Percentiles rank a stretch among this genome's conserved stretches.
Evolutionary conservation across 345 rosid species (phyloP).

Genomic region (Lepidium sativum): DNA sequence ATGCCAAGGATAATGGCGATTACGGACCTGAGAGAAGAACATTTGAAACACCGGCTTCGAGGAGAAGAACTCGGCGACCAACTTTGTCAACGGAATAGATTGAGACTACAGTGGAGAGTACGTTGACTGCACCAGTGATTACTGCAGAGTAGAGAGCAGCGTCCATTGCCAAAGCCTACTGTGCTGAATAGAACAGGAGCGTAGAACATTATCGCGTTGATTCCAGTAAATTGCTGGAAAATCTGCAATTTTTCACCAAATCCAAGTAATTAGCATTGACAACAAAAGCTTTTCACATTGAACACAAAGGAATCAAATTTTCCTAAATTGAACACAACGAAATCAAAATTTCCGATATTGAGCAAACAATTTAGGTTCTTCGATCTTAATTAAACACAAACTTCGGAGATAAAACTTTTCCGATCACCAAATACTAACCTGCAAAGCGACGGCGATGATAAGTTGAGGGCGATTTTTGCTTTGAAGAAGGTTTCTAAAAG

Average conservation of each 20-base stretch:
- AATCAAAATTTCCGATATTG: neutral
- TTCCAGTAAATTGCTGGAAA: conserved; percentile 90
- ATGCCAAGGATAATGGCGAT: conserved; percentile 66
- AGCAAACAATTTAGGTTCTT: neutral
- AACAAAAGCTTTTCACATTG: too few species aligned
- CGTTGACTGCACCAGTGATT: conserved; percentile 86
- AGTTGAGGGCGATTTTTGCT: conserved; percentile 75
- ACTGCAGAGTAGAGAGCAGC: conserved; percentile 96
- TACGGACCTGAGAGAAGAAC: conserved; percentile 71
- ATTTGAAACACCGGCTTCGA: conserved; percentile 91
- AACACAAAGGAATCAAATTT: too few species aligned
- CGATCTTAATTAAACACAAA: too few species aligned
- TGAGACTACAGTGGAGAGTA: conserved; percentile 69
- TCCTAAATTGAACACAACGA: too few species aligned
- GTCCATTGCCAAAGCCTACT: conserved; percentile 60
- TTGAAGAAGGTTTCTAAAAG: conserved; percentile 72
- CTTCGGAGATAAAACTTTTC: too few species aligned
- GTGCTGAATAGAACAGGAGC: conserved; percentile 86
- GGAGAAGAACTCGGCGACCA: conserved; percentile 68
- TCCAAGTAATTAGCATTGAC: neutral
- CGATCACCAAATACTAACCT: conserved; percentile 32
- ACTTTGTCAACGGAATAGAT: conserved; percentile 81
- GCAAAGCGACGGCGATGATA: conserved; percentile 70
- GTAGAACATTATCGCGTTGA: conserved; percentile 94
- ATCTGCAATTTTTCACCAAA: conserved; percentile 35